Conservation (phyloP, 2,329 filamentous ascomycete genomes). For the Elsinoe ampelina region DNA sequence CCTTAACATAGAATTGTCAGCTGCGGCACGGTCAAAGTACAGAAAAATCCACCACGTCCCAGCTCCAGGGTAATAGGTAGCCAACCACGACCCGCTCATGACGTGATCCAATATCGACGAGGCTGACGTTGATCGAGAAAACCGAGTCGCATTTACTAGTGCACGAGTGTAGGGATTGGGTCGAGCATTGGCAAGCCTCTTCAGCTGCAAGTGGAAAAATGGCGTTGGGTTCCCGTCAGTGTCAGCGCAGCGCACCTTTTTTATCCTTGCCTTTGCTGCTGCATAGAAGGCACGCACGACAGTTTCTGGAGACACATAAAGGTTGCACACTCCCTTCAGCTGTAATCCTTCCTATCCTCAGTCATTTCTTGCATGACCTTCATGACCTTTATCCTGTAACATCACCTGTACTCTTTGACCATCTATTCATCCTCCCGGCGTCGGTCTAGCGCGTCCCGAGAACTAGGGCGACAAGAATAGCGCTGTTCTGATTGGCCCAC, state of each 20-base stretch:
- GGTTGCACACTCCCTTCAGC: not conserved
- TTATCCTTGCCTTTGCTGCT: not conserved
- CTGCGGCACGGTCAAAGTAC: not conserved
- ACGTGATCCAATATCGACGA: not conserved
- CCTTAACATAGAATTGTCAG: not conserved
- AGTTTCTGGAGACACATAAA: not conserved
- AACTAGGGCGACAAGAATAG: slow-evolving; percentile 5
- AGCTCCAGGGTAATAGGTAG: not conserved
- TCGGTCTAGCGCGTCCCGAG: not conserved
- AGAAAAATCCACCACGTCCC: not conserved
- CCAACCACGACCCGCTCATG: not conserved
- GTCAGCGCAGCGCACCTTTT: slow-evolving; percentile 1
- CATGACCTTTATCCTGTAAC: not conserved
- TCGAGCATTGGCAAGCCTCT: not conserved
- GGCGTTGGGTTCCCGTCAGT: too few species aligned
- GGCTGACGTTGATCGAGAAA: not conserved
- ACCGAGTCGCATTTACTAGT: not conserved
- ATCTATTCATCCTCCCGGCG: not conserved
- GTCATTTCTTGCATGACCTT: not conserved
- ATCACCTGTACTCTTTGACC: not conserved
- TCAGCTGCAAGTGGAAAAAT: not conserved
- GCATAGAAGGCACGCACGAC: not conserved
- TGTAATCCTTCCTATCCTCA: not conserved
- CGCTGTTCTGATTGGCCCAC: not conserved
- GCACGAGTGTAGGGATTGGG: not conserved